These are phyloP conservation scores for Xylariaceae sp. DNA, from an alignment of 2,329 filamentous ascomycete genomes.

Conservation along the genomic window DNA sequence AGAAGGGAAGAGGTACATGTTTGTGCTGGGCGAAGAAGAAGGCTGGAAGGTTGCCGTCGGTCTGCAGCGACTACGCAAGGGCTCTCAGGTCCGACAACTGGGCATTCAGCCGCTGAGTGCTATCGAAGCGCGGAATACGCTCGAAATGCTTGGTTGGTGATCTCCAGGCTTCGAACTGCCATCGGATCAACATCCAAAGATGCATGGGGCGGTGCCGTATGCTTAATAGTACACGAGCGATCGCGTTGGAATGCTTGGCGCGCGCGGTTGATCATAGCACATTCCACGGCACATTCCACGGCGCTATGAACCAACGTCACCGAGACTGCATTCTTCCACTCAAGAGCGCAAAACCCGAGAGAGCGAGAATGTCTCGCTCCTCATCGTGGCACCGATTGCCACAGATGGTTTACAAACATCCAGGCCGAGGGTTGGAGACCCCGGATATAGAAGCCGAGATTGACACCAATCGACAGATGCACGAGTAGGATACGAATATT, in stretches of 20 bases:
- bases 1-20: slow-evolving; percentile 62
- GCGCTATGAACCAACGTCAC: not conserved
- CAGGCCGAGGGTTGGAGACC: slow-evolving; percentile 1
- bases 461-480: slow-evolving; percentile 2
- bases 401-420: no score
- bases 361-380: slow-evolving; percentile 13
- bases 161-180: not conserved
- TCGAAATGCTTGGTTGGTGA: slow-evolving; percentile 57
- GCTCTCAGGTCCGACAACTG: slow-evolving; percentile 56
- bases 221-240: no score
- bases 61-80: slow-evolving; percentile 55
- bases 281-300: slow-evolving; percentile 9
- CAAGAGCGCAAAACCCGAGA: slow-evolving; percentile 21
- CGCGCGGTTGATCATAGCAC: not conserved
- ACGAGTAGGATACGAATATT: slow-evolving; percentile 1
- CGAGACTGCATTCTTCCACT: slow-evolving; percentile 1
- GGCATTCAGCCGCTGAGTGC: slow-evolving; percentile 53
- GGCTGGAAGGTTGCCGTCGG: slow-evolving; percentile 64
- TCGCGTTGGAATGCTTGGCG: slow-evolving; percentile 1
- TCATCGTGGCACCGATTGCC: slow-evolving; percentile 7
- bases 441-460: slow-evolving; percentile 18
- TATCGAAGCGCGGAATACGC: slow-evolving; percentile 48
- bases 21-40: slow-evolving; percentile 61
- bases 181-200: no score
- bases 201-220: no score